Evolutionary conservation across 2,329 filamentous ascomycete species (phyloP).

Genomic region (Penicillium hordei): DNA sequence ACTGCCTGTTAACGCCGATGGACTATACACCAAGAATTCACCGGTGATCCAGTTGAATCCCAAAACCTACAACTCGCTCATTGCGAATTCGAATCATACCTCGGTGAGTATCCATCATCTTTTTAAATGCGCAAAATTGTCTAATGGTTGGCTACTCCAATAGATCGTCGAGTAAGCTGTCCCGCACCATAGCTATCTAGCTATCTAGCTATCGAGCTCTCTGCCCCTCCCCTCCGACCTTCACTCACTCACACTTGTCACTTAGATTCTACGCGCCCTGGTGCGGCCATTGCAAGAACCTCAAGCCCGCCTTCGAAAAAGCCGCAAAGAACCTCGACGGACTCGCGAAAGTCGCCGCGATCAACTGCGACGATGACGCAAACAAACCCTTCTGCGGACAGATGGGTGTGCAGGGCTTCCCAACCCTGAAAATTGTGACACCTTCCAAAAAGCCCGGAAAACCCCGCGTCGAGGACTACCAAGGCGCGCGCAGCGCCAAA

Average conservation of each 20-base stretch:
- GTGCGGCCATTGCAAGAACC: constrained; percentile 96
- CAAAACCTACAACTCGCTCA: constrained; percentile 76
- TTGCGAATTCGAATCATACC: constrained; percentile 86
- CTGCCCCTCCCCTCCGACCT: background rate
- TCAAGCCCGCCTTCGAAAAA: constrained; percentile 95
- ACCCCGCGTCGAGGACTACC: constrained; percentile 86
- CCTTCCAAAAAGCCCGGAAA: constrained; percentile 78
- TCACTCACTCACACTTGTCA: constrained; percentile 18
- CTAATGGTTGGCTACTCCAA: constrained; percentile 5
- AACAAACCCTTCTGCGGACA: constrained; percentile 85
- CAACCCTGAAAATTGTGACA: constrained; percentile 88
- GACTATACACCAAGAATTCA: constrained; percentile 81
- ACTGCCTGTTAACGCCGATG: constrained; percentile 64
- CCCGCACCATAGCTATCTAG: constrained; percentile 5
- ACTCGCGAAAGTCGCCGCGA: constrained; percentile 87
- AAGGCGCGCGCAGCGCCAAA: constrained; percentile 78
- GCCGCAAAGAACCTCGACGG: constrained; percentile 86
- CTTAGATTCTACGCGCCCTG: constrained; percentile 91
- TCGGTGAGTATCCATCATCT: constrained; percentile 62
- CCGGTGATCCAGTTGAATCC: constrained; percentile 79
- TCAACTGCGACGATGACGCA: constrained; percentile 89
- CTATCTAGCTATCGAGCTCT: background rate
- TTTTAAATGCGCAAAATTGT: background rate
- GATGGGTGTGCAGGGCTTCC: constrained; percentile 91
- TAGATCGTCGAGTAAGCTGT: constrained; percentile 55